phyloP scores from a whole-genome alignment of 176 grass and related monocot species.

The bread wheat (Triticum aestivum) region DNA sequence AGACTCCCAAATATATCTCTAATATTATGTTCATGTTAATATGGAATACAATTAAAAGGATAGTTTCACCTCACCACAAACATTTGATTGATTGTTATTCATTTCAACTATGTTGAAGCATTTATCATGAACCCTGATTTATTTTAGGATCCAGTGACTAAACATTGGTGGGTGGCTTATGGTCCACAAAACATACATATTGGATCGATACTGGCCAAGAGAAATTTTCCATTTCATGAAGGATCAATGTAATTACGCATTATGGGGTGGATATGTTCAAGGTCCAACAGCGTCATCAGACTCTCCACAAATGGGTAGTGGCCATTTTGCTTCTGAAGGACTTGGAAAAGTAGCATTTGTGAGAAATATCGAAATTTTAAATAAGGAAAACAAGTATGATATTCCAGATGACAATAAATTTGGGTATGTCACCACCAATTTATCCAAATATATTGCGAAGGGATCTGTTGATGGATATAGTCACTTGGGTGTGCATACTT shows the following conservation, averaged over 20 bases:
- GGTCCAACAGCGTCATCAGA: neutral
- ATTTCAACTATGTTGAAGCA: neutral
- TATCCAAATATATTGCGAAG: neutral
- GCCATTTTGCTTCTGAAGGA: conserved; percentile 25
- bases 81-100: neutral
- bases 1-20: neutral
- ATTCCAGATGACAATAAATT: neutral
- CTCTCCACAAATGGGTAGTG: conserved; percentile 24
- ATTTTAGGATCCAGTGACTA: conserved; percentile 9
- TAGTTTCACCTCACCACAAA: neutral
- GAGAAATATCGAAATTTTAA: neutral
- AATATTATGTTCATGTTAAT: neutral
- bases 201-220: conserved; percentile 29
- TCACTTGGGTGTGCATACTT: neutral
- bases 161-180: conserved; percentile 25
- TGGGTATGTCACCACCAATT: neutral
- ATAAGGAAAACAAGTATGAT: neutral
- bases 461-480: neutral
- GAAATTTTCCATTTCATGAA: neutral
- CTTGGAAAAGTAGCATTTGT: conserved; percentile 19
- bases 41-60: neutral
- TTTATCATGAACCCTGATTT: neutral
- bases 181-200: neutral
- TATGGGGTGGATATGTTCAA: neutral
- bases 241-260: neutral